Evolutionary conservation across 805 yeast species (phyloP), one percentile per base, ranked within the genome.

Genomic region (Kuraishia cidri): DNA sequence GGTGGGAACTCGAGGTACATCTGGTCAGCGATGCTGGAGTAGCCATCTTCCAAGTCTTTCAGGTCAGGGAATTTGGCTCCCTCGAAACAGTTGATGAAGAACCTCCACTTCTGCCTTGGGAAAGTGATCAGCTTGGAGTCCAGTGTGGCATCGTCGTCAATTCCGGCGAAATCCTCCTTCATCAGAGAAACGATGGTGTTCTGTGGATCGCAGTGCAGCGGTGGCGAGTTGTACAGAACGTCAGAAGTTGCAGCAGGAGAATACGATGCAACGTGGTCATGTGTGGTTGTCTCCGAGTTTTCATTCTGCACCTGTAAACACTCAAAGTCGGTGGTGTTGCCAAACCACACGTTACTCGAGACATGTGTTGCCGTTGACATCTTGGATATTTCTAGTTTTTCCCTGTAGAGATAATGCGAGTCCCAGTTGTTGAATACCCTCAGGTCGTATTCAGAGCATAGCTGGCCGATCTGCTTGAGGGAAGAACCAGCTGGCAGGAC

Each of bases 311-410:
- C 51, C 33, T 54, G 55, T 28, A 56, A 40, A 36, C 59, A 54
- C 42, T 75, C 78, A 47, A 64, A 74, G 51, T 88, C 95, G 42
- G 83, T 74, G 1, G 76, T 60, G 47, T 88, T 90, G 2, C 97
- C 97, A 32, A 80, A 65, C 88, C 90, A 88, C 5, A 87, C 70
- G 31, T 71, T 63, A 6, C 53, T 36, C 3, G 42, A 29, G 2
- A 84, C 58, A 9, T 63, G 68, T 0, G 92, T 71, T 0, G 94
- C 94, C 7, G 84, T 66, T 1, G 95, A 79, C 88, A 88, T 81
- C 47, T 72, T 74, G 1, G 86, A 64, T 32, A 86, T 79, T 52
- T 88, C 96, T n/a, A 82, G 62, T 38, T 81, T 75, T 51, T 88
- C 97, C 46, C 81, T 75, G 40, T 73, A 66, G 14, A 70, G 62